Evolutionary conservation across 2,329 filamentous ascomycete genomes (phyloP).

Genomic region (Cladophialophora immunda): DNA sequence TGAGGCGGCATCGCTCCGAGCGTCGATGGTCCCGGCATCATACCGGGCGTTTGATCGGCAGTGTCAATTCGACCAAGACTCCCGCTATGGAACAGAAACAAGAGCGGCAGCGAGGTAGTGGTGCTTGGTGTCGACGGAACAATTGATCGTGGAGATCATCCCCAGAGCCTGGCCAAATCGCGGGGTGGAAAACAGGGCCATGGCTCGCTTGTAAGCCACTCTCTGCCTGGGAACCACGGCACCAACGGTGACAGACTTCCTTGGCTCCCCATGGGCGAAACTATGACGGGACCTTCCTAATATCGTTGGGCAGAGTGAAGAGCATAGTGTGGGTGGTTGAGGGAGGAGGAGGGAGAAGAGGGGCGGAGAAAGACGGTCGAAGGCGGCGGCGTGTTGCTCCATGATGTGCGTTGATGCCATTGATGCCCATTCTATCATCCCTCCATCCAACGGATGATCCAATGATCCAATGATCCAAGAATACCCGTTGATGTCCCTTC

Average conservation of each 20-base stretch:
- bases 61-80: neutral
- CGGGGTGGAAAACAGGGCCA: conserved; percentile 2
- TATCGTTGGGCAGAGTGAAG: neutral
- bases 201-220: neutral
- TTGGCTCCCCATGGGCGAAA: neutral
- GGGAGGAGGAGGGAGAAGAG: neutral
- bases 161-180: conserved; percentile 1
- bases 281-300: neutral
- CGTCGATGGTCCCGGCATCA: conserved; percentile 6
- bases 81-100: neutral
- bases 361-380: conserved; percentile 13
- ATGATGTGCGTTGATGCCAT: too few relatives aligned
- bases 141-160: neutral
- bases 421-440: neutral
- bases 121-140: neutral
- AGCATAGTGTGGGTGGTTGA: neutral
- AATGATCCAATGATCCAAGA: too few relatives aligned
- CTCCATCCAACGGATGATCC: too few relatives aligned
- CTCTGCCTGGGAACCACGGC: neutral
- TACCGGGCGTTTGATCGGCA: conserved; percentile 11
- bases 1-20: conserved; percentile 6
- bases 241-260: neutral
- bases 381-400: neutral
- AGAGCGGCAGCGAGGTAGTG: neutral
- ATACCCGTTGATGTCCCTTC: too few relatives aligned